Conservation (phyloP, 176 grass and related monocot species). For the Avena sativa region DNA sequence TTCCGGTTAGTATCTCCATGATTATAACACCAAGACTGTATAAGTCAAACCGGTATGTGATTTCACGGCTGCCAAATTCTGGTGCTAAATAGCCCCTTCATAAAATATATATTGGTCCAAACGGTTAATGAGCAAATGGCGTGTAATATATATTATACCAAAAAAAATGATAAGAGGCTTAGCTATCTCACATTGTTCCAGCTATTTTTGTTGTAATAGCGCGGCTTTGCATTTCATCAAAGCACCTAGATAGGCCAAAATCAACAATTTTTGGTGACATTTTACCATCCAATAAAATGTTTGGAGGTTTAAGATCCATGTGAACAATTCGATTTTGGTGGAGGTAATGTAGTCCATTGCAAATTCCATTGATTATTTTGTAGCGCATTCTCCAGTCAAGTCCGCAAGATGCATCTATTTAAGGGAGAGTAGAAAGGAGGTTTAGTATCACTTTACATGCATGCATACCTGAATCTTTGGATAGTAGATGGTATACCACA, state of each 20-base stretch:
- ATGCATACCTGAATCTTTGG: not conserved
- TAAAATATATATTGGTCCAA: not conserved
- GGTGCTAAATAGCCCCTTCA: not conserved
- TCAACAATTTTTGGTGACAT: not conserved
- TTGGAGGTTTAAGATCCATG: slow-evolving; percentile 1
- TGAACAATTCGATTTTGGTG: not conserved
- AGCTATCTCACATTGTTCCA: not conserved
- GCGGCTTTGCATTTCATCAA: not conserved
- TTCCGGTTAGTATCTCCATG: not conserved
- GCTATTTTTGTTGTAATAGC: not conserved
- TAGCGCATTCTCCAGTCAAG: not conserved
- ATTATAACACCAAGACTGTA: not conserved
- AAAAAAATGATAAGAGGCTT: not conserved
- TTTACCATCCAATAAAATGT: not conserved
- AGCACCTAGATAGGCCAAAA: not conserved
- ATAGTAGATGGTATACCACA: not conserved
- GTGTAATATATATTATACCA: too few species aligned
- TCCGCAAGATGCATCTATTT: not conserved
- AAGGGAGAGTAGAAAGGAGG: not conserved
- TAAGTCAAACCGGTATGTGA: not conserved
- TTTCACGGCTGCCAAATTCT: not conserved
- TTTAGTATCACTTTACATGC: not conserved
- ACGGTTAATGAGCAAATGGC: too few species aligned
- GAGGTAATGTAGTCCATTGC: not conserved
- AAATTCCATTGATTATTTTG: not conserved